Evolutionary conservation across 805 yeast genomes (phyloP).

Genomic region (Hanseniaspora osmophila): DNA sequence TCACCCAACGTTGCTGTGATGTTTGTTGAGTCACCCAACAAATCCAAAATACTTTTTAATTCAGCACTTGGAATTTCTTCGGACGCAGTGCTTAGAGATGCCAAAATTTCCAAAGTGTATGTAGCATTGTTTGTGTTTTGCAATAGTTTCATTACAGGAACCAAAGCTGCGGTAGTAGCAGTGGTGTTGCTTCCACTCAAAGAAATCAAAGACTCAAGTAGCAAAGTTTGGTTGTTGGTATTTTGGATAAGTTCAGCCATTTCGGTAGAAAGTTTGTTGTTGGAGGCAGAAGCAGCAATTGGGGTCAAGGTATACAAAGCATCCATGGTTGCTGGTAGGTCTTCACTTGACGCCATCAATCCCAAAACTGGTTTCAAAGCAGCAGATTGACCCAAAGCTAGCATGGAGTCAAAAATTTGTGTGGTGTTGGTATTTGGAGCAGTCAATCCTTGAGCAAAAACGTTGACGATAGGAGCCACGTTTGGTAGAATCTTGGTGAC

Average conservation of each 20-base stretch:
- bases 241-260: conserved; percentile 4
- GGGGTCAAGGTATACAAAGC: conserved; percentile 18
- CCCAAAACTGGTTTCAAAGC: conserved; percentile 19
- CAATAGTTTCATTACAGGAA: conserved; percentile 9
- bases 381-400: conserved; percentile 14
- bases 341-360: conserved; percentile 15
- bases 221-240: conserved; percentile 4
- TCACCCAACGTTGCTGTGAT: conserved; percentile 2
- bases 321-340: conserved; percentile 13
- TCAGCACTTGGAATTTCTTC: conserved; percentile 4
- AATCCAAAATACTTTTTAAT: conserved; percentile 3
- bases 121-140: conserved; percentile 10
- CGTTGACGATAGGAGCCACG: conserved; percentile 15
- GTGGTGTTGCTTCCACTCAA: conserved; percentile 5
- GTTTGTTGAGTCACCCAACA: conserved; percentile 1
- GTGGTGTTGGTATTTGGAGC: conserved; percentile 13
- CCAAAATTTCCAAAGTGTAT: conserved; percentile 12
- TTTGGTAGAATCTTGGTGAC: conserved; percentile 22
- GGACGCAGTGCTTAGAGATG: conserved; percentile 10
- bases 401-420: conserved; percentile 13
- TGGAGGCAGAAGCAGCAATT: conserved; percentile 10
- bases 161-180: conserved; percentile 8
- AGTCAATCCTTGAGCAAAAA: conserved; percentile 16
- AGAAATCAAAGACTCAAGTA: background rate
- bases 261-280: background rate